Base-by-base conservation (phyloP, 2,329 filamentous ascomycete species). In the Arthroderma sp. region DNA sequence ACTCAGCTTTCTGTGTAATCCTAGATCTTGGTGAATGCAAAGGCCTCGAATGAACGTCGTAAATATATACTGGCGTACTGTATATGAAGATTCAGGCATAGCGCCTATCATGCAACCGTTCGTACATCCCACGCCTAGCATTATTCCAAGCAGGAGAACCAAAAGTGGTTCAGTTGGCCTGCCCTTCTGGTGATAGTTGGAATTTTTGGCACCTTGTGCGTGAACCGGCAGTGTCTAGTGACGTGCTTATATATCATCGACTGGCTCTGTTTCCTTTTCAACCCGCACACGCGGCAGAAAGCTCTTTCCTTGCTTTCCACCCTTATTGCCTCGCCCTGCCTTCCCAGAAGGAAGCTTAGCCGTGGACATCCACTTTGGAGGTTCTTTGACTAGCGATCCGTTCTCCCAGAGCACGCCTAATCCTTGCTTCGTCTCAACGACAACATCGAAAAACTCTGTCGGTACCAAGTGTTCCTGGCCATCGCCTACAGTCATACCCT, bases 391-490 rank as follows among this genome's bases (percentile, higher is more conserved):
- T 44, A 63, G 64, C 51, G 71, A 71, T 27, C 83, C 68, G 0
- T 65, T 69, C 39, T 71, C 68, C 43, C 83, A 86, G 54, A 89
- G 66, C 57, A 87, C 78, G 6, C 80, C 72, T 55, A 77, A 66
- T 0, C 87, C 87, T 53, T 82, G 73, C 58, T 75, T 75, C 73
- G 86, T 81, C 54, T 94, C 66, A 38, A 83, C 68, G 0, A 89
- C 87, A 56, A 77, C 73, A 64, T 75, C 74, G 56, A 93, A 89
- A 57, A 81, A 86, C 54, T 73, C 71, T 15, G 74, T 62, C 29
- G 77, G 73, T 51, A 94, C 68, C 5, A 84, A 43, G 1, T 80
- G 83, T 4, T 77, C 46, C 22, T 53, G 43, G n/a, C 40, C 36
- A 10, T 44, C 65, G 39, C 65, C 75, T 48, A 74, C 57, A 8